Evolutionary conservation across 2,329 filamentous ascomycete species (phyloP).

Genomic region (Epichloe typhina): DNA sequence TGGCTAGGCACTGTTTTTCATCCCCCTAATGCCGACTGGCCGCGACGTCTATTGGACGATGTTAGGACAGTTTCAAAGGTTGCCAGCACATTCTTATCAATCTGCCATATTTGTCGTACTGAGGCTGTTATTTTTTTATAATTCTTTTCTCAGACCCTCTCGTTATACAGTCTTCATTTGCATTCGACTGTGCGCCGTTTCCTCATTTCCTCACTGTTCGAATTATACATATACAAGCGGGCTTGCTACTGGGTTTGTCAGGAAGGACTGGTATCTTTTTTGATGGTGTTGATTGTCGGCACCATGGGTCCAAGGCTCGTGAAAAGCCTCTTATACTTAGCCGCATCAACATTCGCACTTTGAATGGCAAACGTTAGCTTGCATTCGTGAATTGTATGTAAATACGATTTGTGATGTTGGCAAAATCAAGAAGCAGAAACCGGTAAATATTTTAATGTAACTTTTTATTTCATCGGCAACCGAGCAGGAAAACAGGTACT

Average conservation of each 20-base stretch:
- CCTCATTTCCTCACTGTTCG: constrained; percentile 13
- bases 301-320: background rate
- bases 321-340: constrained; percentile 17
- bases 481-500: too few relatives aligned
- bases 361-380: background rate
- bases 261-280: constrained; percentile 4
- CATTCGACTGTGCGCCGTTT: constrained; percentile 13
- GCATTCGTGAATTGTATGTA: background rate
- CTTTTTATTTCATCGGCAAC: too few relatives aligned
- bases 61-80: constrained; percentile 7
- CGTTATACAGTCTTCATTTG: constrained; percentile 15
- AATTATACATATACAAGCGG: constrained; percentile 23
- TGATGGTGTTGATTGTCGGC: constrained; percentile 3
- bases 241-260: constrained; percentile 20
- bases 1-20: constrained; percentile 5
- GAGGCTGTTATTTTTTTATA: background rate
- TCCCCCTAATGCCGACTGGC: background rate
- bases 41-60: background rate
- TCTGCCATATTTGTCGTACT: background rate
- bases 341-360: constrained; percentile 20
- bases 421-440: background rate
- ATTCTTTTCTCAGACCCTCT: background rate
- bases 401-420: background rate
- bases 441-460: too few relatives aligned
- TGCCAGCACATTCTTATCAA: background rate